Percentiles rank a stretch among this genome's conserved stretches.
Conservation (phyloP, 768 basidiomycete genomes). For the Sutorius australiensis region DNA sequence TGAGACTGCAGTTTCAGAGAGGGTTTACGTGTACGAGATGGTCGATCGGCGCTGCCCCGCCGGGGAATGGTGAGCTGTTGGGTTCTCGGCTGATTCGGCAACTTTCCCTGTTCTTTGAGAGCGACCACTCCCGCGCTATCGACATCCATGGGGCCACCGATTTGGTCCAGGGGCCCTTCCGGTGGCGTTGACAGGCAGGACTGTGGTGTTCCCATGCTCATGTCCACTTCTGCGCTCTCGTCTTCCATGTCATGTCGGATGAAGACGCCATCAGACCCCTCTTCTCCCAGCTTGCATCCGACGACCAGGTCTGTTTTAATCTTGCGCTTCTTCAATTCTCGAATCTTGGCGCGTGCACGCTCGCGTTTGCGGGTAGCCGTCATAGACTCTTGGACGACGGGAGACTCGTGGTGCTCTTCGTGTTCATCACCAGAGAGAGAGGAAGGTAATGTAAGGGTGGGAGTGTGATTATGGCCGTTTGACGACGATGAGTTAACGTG, state of each 20-base stretch:
- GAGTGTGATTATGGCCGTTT: conserved; percentile 18
- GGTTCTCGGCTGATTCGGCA: not conserved
- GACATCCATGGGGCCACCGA: conserved; percentile 10
- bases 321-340: conserved; percentile 54
- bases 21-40: conserved; percentile 30
- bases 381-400: conserved; percentile 16
- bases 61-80: conserved; percentile 5
- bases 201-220: conserved; percentile 35
- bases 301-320: conserved; percentile 35
- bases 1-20: conserved; percentile 30
- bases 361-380: conserved; percentile 31
- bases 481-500: conserved; percentile 21
- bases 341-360: conserved; percentile 49
- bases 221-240: conserved; percentile 59
- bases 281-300: conserved; percentile 27
- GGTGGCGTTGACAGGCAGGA: conserved; percentile 22
- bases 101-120: conserved; percentile 2
- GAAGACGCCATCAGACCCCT: conserved; percentile 42
- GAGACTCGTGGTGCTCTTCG: conserved; percentile 10
- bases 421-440: conserved; percentile 36
- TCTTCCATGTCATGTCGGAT: conserved; percentile 56
- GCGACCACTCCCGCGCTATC: conserved; percentile 8
- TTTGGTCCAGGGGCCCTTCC: conserved; percentile 7
- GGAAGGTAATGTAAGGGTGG: conserved; percentile 20
- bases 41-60: conserved; percentile 7